Conservation (phyloP, 371 early-diverging fungal genomes). For the Circinella minor region DNA sequence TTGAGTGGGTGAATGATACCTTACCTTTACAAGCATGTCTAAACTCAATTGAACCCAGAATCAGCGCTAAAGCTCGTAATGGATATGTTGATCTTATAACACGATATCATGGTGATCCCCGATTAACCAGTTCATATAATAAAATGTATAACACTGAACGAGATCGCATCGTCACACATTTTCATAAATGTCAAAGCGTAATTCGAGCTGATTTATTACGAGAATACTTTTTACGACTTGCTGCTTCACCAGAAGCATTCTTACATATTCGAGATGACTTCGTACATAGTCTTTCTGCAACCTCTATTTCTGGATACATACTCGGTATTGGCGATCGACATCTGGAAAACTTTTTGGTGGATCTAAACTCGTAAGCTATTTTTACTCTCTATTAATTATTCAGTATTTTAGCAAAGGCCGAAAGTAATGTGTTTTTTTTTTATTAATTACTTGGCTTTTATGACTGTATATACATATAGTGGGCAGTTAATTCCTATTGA, state of each 20-base stretch:
- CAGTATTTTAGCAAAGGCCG: no score
- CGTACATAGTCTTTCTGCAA: slow-evolving; percentile 62
- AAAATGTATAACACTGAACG: slow-evolving; percentile 22
- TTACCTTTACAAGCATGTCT: slow-evolving; percentile 56
- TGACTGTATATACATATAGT: slow-evolving; percentile 21
- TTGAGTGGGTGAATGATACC: slow-evolving; percentile 66
- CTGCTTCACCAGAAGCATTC: slow-evolving; percentile 72
- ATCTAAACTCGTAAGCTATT: slow-evolving; percentile 49
- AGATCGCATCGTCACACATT: slow-evolving; percentile 46
- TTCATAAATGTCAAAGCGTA: slow-evolving; percentile 33
- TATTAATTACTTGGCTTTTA: no score
- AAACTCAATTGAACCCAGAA: slow-evolving; percentile 29
- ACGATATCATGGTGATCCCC: no score
- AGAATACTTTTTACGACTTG: slow-evolving; percentile 53
- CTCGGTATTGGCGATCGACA: slow-evolving; percentile 80
- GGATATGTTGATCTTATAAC: no score
- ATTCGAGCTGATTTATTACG: slow-evolving; percentile 47
- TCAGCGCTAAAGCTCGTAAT: not conserved
- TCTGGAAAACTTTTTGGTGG: slow-evolving; percentile 70
- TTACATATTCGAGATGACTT: slow-evolving; percentile 61
- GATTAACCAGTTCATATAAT: no score
- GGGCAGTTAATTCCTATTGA: slow-evolving; percentile 72
- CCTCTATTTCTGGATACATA: slow-evolving; percentile 68
- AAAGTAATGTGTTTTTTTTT: no score
- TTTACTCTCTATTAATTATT: not conserved